Evolutionary conservation across 106 monocot genomes (phyloP).

Genomic region (Narthecium ossifragum): DNA sequence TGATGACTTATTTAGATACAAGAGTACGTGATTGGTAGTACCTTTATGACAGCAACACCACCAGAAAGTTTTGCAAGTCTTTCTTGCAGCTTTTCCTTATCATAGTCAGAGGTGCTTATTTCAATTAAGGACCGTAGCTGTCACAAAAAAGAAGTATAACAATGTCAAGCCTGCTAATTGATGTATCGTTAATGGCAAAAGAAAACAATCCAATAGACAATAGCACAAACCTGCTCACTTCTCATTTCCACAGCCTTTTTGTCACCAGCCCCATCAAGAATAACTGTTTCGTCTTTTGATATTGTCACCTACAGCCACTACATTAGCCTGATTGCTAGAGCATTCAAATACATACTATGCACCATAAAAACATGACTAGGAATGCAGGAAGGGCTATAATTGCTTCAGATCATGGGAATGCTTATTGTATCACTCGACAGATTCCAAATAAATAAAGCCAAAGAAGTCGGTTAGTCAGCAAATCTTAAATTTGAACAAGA

Average conservation of each 20-base stretch:
- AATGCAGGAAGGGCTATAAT: no score
- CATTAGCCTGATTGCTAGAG: no score
- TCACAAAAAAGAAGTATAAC: neutral
- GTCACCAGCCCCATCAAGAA: slow-evolving; percentile 95
- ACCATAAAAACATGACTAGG: no score
- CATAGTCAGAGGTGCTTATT: slow-evolving; percentile 63
- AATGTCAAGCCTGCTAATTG: neutral
- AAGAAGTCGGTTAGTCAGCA: no score
- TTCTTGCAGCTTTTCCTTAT: slow-evolving; percentile 66
- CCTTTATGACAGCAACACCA: slow-evolving; percentile 75
- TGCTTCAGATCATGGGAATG: no score
- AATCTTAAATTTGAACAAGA: no score
- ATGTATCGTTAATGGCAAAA: neutral
- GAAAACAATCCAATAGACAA: neutral
- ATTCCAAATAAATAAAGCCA: no score
- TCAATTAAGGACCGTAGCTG: slow-evolving; percentile 65
- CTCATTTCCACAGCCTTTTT: slow-evolving; percentile 95
- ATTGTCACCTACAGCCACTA: slow-evolving; percentile 65
- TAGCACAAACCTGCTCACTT: slow-evolving; percentile 65
- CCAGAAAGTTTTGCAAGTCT: slow-evolving; percentile 73
- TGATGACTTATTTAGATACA: no score
- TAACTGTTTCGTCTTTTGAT: slow-evolving; percentile 92
- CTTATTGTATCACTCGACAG: no score
- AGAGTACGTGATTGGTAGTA: no score
- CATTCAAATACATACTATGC: no score